Base-by-base conservation (phyloP, 2,329 filamentous ascomycete genomes). In the Bipolaris victoriae region DNA sequence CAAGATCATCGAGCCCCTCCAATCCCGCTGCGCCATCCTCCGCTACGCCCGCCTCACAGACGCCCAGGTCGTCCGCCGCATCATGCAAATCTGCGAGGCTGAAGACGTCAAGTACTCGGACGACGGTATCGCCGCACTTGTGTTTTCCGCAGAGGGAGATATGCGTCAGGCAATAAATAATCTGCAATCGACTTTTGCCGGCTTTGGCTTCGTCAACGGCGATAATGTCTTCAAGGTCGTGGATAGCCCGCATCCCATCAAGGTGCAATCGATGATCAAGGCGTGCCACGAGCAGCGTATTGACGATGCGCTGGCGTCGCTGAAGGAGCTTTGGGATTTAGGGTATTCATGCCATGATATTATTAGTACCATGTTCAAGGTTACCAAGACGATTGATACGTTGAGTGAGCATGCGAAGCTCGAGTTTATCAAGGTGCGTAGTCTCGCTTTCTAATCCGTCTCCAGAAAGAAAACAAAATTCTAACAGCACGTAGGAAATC, bases 151-250 rank as follows among this genome's bases (percentile, higher is more conserved):
- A 6, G 95, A 99, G 77, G 95, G 95, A 55, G 95, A 99, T 75
- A 99, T 99, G 95, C 88, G 95, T 60, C 95, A 99, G 79, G 95
- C 95, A 35, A 97, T 99, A 82, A 99, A 99, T 81, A 98, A 98
- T 77, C 79, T 99, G 66, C 95, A 99, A 77, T 96, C 91, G 65
- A 98, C 95, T 0, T 87, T 84, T 77, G 92, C 94, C 4, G 95
- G 95, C 1, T 99, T 98, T 72, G 94, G 93, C 1, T 96, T 99
- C 70, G 91, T 99, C n/a, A 96, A 89, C 54, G 93, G 93, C 15
- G 94, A 98, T 78, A 98, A 98, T 72, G 95, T 99, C 7, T 99
- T 99, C 83, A 92, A 90, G 69, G 95, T 99, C 7, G 95, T 99
- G 49, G 95, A 99, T 76, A 93, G 90, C 60, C 95, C 95, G 57